Evolutionary conservation across 139 green algal genomes (phyloP).

Genomic region (Chlorella sp.): DNA sequence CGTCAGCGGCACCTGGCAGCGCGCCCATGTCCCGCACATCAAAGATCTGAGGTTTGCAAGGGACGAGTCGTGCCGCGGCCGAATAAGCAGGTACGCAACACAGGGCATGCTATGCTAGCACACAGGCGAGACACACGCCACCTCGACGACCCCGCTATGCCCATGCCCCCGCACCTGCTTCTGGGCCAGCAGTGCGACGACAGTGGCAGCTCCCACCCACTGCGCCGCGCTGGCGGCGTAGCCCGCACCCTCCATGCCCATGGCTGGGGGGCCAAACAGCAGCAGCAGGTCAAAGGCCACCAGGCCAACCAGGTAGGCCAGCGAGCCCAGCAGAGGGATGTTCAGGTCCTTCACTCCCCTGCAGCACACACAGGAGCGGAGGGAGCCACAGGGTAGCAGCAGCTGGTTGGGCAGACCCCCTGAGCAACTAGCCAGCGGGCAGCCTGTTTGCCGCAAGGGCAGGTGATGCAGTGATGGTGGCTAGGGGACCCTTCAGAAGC

Average conservation of each 20-base stretch:
- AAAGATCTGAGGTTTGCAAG: conserved; percentile 2
- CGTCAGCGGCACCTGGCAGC: conserved; percentile 14
- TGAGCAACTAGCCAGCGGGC: too few species aligned
- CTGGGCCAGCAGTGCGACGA: conserved; percentile 39
- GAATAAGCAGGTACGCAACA: too few species aligned
- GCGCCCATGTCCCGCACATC: conserved; percentile 18
- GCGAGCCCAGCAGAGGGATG: conserved; percentile 35
- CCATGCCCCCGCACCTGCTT: conserved; percentile 25
- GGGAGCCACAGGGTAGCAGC: too few species aligned
- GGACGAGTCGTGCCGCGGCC: too few species aligned
- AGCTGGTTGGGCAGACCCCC: too few species aligned
- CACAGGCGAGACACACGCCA: too few species aligned
- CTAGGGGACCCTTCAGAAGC: too few species aligned
- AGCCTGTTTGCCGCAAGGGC: too few species aligned
- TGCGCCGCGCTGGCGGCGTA: conserved; percentile 65
- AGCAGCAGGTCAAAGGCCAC: conserved; percentile 32
- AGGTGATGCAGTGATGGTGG: too few species aligned
- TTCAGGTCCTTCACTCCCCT: conserved; percentile 44
- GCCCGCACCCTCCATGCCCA: conserved; percentile 69
- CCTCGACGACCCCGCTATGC: too few species aligned
- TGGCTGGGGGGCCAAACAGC: conserved; percentile 56
- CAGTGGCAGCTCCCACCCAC: conserved; percentile 47
- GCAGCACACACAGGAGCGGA: not conserved
- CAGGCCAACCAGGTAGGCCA: conserved; percentile 46
- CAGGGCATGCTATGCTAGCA: too few species aligned